Percentiles rank a stretch among this genome's conserved stretches.
Evolutionary conservation across 73 alveolate species (phyloP).

Genomic region (Tetrahymena elliotti): DNA sequence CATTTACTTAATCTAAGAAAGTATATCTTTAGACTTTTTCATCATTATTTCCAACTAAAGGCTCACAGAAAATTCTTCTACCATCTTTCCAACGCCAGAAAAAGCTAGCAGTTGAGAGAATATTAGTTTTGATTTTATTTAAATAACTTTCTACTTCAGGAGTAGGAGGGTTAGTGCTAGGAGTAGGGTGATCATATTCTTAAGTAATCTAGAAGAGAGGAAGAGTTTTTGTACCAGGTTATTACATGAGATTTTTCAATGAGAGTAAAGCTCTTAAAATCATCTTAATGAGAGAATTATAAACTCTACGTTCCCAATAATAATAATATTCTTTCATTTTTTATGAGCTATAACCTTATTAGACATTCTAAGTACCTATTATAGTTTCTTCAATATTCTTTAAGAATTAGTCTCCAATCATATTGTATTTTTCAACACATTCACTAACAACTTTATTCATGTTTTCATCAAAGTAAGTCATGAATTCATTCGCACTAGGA

Average conservation of each 20-base stretch:
- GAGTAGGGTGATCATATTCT: conserved; percentile 65
- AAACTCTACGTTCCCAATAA: conserved; percentile 98
- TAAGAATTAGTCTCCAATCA: conserved; percentile 76
- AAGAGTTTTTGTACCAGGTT: conserved; percentile 53
- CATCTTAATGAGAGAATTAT: conserved; percentile 97
- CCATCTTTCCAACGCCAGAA: conserved; percentile 93
- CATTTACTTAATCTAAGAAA: conserved; percentile 59
- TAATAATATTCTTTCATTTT: conserved; percentile 91
- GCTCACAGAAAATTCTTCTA: conserved; percentile 67
- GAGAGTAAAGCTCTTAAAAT: conserved; percentile 79
- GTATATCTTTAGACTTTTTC: conserved; percentile 55
- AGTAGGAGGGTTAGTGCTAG: conserved; percentile 72
- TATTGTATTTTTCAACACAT: conserved; percentile 74
- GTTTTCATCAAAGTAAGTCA: conserved; percentile 93
- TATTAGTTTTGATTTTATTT: conserved; percentile 62
- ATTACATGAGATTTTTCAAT: conserved; percentile 55
- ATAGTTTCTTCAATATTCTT: conserved; percentile 96
- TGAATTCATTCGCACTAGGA: conserved; percentile 56
- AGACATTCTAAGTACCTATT: conserved; percentile 69
- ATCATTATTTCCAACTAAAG: conserved; percentile 48
- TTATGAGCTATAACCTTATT: conserved; percentile 61
- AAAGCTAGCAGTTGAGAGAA: conserved; percentile 56
- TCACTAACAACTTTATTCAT: conserved; percentile 80
- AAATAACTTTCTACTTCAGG: conserved; percentile 64
- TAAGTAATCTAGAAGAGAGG: conserved; percentile 62